Conservation (phyloP, 2,329 filamentous ascomycete genomes). For the Madurella mycetomatis region DNA sequence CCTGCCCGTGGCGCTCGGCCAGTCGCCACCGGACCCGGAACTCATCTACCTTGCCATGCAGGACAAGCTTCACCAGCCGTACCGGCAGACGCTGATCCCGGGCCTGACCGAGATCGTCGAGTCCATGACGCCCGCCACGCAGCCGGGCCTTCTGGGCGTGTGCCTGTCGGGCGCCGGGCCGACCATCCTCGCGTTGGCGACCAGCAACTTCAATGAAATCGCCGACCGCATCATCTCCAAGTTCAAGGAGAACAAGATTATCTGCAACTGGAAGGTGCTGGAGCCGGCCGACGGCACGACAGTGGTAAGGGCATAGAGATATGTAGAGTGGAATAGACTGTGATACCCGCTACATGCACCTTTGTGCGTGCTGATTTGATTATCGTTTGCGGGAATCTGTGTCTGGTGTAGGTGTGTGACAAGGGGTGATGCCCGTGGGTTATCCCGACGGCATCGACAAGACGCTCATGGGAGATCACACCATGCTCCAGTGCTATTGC, state of each 20-base stretch:
- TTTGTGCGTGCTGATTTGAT: too few relatives aligned
- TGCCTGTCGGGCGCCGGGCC: slow-evolving; percentile 93
- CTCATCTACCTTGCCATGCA: slow-evolving; percentile 98
- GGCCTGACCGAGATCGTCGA: slow-evolving; percentile 86
- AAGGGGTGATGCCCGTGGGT: too few relatives aligned
- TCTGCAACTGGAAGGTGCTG: slow-evolving; percentile 80
- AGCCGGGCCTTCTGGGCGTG: slow-evolving; percentile 85
- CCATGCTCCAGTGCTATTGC: too few relatives aligned
- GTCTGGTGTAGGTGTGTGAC: too few relatives aligned
- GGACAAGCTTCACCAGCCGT: slow-evolving; percentile 96
- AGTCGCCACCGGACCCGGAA: slow-evolving; percentile 84
- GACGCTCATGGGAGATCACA: too few relatives aligned
- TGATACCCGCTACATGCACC: neutral
- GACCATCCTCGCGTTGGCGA: slow-evolving; percentile 89
- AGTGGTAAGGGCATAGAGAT: slow-evolving; percentile 34
- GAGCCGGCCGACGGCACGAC: slow-evolving; percentile 75
- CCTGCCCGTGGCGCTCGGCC: slow-evolving; percentile 81
- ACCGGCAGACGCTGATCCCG: slow-evolving; percentile 86
- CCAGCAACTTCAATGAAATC: slow-evolving; percentile 82
- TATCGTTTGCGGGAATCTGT: too few relatives aligned
- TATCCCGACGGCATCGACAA: too few relatives aligned
- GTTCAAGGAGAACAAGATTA: slow-evolving; percentile 69
- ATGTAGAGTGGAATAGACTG: neutral
- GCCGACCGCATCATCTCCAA: slow-evolving; percentile 71
- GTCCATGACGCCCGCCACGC: slow-evolving; percentile 81